These are phyloP conservation scores for Cubamyces sp. DNA, from an alignment of 768 basidiomycete genomes.

Conservation along the genomic window DNA sequence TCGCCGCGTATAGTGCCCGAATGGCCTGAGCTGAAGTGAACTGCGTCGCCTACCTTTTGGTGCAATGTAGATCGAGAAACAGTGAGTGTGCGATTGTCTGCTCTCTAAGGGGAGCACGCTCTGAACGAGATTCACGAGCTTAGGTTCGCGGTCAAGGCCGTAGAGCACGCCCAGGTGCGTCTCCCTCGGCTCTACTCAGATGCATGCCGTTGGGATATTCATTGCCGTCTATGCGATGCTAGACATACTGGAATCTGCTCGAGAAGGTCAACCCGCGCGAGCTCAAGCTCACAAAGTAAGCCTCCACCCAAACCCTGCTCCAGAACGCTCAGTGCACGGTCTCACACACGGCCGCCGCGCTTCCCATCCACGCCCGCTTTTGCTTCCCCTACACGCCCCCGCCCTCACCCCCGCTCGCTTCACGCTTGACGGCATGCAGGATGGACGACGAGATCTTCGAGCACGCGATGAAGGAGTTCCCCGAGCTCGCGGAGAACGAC, in stretches of 20 bases:
- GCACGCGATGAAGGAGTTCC: conserved; percentile 76
- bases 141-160: conserved; percentile 91
- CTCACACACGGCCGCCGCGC: conserved; percentile 4
- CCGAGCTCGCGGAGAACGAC: conserved; percentile 58
- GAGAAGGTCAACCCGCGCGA: conserved; percentile 77
- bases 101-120: background rate
- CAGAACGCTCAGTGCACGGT: too few species aligned
- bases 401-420: background rate
- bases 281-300: conserved; percentile 83
- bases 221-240: background rate
- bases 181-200: background rate
- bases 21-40: background rate
- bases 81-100: conserved; percentile 55
- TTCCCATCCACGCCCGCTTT: too few species aligned
- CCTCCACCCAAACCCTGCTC: conserved; percentile 2
- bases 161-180: conserved; percentile 92
- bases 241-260: conserved; percentile 96
- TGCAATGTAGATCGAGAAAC: conserved; percentile 84
- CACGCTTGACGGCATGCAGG: conserved; percentile 16
- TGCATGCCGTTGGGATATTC: background rate
- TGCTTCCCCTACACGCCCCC: too few species aligned
- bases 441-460: conserved; percentile 91
- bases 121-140: background rate
- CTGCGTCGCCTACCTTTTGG: background rate
- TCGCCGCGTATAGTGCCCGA: too few species aligned